A percentile compares a stretch with the other conserved stretches of the same genome.
These are phyloP conservation scores for Ascochyta clinopodiicola DNA, from an alignment of 2,329 filamentous ascomycete genomes.

Conservation along the genomic window DNA sequence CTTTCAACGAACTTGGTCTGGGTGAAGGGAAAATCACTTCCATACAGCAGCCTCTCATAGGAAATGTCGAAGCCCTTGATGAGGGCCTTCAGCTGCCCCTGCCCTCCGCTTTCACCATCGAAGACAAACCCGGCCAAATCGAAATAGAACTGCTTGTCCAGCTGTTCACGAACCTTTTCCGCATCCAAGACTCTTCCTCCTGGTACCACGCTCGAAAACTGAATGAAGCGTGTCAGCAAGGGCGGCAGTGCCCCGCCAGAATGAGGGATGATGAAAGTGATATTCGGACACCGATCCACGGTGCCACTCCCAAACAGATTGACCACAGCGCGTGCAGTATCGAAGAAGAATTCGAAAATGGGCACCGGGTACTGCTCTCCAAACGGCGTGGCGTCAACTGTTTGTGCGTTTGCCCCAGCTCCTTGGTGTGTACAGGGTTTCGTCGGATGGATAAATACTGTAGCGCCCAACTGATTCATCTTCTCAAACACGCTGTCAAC, in stretches of 20 bases:
- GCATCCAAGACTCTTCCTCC: constrained; percentile 38
- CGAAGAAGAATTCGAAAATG: constrained; percentile 62
- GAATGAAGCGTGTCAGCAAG: constrained; percentile 53
- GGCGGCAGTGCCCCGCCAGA: constrained; percentile 56
- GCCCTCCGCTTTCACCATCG: constrained; percentile 41
- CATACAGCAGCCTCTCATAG: constrained; percentile 56
- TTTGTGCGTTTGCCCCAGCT: constrained; percentile 12
- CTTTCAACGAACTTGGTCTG: constrained; percentile 45
- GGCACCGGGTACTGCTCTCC: constrained; percentile 50
- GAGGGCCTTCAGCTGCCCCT: constrained; percentile 57
- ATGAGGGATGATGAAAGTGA: constrained; percentile 59
- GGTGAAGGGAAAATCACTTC: constrained; percentile 62
- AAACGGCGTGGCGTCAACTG: constrained; percentile 47
- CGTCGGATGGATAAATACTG: constrained; percentile 63
- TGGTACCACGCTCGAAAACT: constrained; percentile 49
- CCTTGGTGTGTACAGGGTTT: constrained; percentile 51
- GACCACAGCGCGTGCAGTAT: constrained; percentile 57
- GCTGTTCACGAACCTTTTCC: constrained; percentile 37
- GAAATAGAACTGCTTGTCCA: constrained; percentile 57
- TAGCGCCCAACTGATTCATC: constrained; percentile 55
- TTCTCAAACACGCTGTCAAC: constrained; percentile 58
- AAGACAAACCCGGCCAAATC: constrained; percentile 62
- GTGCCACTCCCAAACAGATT: constrained; percentile 59
- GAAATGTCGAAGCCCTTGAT: constrained; percentile 51
- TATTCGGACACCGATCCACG: constrained; percentile 53